Evolutionary conservation across 75 land plant species (phyloP).

Genomic region (Pseudotsuga menziesii): DNA sequence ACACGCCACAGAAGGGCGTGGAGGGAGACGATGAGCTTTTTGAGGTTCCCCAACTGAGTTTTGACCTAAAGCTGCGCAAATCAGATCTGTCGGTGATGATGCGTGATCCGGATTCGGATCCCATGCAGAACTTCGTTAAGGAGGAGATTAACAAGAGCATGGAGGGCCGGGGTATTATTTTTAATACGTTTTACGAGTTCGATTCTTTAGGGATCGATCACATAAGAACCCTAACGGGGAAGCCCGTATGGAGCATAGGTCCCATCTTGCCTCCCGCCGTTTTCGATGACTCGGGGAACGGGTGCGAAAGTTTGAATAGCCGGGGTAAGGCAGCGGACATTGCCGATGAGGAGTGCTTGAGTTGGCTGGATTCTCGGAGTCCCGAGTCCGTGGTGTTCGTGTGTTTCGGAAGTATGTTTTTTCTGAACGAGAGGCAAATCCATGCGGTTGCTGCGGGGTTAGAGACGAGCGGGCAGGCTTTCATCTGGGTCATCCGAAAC

Average conservation of each 20-base stretch:
- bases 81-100: background rate
- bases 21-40: background rate
- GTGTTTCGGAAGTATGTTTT: constrained; percentile 21
- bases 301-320: background rate
- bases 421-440: constrained; percentile 12
- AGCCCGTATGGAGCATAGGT: background rate
- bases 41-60: background rate
- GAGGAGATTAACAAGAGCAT: background rate
- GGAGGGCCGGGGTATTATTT: background rate
- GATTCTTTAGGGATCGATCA: background rate
- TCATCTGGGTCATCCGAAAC: constrained; percentile 20
- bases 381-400: constrained; percentile 16
- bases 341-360: constrained; percentile 1
- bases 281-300: background rate
- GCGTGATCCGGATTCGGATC: background rate
- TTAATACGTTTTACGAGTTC: background rate
- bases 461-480: constrained; percentile 12
- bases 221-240: background rate
- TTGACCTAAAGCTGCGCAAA: constrained; percentile 4
- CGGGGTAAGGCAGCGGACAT: background rate
- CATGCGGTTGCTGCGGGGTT: constrained; percentile 14
- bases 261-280: background rate
- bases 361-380: constrained; percentile 14
- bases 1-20: background rate
- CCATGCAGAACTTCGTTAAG: background rate